Base-by-base conservation (phyloP, 2,329 filamentous ascomycete genomes). In the Diaporthe longicolla region DNA sequence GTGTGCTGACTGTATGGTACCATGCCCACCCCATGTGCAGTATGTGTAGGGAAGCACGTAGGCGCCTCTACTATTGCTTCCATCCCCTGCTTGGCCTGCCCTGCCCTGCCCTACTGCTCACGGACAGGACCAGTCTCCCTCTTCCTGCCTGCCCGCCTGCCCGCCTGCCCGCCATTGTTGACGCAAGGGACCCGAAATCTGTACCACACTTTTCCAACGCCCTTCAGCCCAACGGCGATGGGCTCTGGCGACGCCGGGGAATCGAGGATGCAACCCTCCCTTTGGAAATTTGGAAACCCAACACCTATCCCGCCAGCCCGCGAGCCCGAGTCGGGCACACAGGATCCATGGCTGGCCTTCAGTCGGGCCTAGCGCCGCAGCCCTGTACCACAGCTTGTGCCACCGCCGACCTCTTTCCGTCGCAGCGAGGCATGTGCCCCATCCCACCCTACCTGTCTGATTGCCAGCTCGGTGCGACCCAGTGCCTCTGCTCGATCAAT, bases 181-280 rank as follows among this genome's bases (percentile, higher is more conserved):
- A 68, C 63, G 63, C 63, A 68, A 68, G 63, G 63, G 48, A 54
- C 48, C 63, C 63, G 63, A 54, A 54, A 68, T 68, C 63, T 68
- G 63, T 54, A 68, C 63, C 63, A 54, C 32, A 54, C 63, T 68
- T 54, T 37, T 52, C 21, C 40, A 43, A 50, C 43, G 9, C 26
- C n/a, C 61, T 43, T 43, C 61, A 50, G 26, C 52, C 45, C 69
- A 43, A 32, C 69, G 45, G 45, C 45, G 57, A 63, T 63, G 69
- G 69, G 55, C 69, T 71, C 52, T 58, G 43, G 32, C 8, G 9
- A 32, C 6, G 32, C 45, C 48, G 57, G 57, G 57, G 70, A 48
- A 71, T 71, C 57, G 70, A 63, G 55, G 57, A 71, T 71, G 57
- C 48, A 35, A 71, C 70, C 70, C 70, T 71, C 57, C 70, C 35